These are phyloP conservation scores for Heracleum sosnowskyi DNA, from an alignment of 129 eudicot species.

Conservation along the genomic window DNA sequence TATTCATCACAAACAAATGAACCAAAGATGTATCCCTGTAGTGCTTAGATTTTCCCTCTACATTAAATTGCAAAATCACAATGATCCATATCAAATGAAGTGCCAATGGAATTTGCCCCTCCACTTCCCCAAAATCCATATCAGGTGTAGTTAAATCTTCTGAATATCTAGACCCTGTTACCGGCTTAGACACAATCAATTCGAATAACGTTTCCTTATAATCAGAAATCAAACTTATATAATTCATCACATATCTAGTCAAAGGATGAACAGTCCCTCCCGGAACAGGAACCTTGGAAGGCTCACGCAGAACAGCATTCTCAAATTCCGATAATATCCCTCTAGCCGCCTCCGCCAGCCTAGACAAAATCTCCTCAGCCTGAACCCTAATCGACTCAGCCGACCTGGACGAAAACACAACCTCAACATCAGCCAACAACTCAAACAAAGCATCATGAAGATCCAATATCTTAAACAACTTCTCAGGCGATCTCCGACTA, in stretches of 20 bases:
- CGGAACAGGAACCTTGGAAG: conserved; percentile 48
- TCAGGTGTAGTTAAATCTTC: conserved; percentile 36
- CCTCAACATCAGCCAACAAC: conserved; percentile 44
- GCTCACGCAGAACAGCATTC: conserved; percentile 52
- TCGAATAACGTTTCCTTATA: conserved; percentile 51
- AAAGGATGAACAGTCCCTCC: conserved; percentile 70
- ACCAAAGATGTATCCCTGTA: conserved; percentile 36
- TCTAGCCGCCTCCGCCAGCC: conserved; percentile 63
- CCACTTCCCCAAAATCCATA: conserved; percentile 39
- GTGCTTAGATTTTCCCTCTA: conserved; percentile 40
- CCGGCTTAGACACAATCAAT: conserved; percentile 47
- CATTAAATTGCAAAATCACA: conserved; percentile 36
- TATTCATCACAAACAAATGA: conserved; percentile 60
- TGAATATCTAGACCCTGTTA: conserved; percentile 37
- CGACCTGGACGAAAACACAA: conserved; percentile 31
- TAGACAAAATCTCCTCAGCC: conserved; percentile 41
- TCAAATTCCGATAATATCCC: conserved; percentile 63
- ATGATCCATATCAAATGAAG: conserved; percentile 41
- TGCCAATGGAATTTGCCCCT: conserved; percentile 39
- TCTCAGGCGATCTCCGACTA: conserved; percentile 53
- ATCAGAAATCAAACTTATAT: conserved; percentile 54
- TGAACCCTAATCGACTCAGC: conserved; percentile 42
- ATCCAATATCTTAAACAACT: conserved; percentile 56
- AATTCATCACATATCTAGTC: conserved; percentile 86
- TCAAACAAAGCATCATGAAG: conserved; percentile 49